Conservation (phyloP, 495 filamentous ascomycete genomes). For the Podospora tetraspora region DNA sequence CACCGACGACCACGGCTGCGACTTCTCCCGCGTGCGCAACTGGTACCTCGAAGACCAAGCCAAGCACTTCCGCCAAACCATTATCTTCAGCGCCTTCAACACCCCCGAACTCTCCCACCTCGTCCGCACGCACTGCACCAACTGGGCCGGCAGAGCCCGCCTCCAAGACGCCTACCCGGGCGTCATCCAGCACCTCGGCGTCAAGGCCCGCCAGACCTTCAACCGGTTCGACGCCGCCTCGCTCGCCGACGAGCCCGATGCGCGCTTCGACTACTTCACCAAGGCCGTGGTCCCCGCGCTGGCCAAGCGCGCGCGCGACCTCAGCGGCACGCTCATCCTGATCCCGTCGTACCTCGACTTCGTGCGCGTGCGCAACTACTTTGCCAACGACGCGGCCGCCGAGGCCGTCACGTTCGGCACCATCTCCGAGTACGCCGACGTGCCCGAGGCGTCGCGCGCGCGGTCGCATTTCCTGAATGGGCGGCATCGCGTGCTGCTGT, state of each 20-base stretch:
- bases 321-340: conserved; percentile 69
- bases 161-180: conserved; percentile 61
- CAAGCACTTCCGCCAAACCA: conserved; percentile 72
- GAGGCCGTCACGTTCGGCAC: conserved; percentile 70
- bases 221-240: conserved; percentile 72
- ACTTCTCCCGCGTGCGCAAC: conserved; percentile 82
- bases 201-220: conserved; percentile 80
- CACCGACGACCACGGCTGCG: conserved; percentile 83
- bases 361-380: conserved; percentile 84
- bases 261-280: conserved; percentile 88
- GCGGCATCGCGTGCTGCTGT: conserved; percentile 75
- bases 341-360: conserved; percentile 93
- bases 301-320: conserved; percentile 49
- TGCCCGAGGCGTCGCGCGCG: conserved; percentile 71
- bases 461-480: conserved; percentile 82
- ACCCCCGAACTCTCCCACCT: conserved; percentile 84
- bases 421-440: conserved; percentile 80
- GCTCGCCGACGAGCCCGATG: conserved; percentile 70
- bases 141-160: conserved; percentile 71
- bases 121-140: conserved; percentile 68
- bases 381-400: conserved; percentile 65
- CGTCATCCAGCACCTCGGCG: conserved; percentile 58
- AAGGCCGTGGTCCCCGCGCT: conserved; percentile 71
- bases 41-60: conserved; percentile 91
- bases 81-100: conserved; percentile 73